Base-by-base conservation (phyloP, 352 stramenopile species). In the Globisporangium nunn region DNA sequence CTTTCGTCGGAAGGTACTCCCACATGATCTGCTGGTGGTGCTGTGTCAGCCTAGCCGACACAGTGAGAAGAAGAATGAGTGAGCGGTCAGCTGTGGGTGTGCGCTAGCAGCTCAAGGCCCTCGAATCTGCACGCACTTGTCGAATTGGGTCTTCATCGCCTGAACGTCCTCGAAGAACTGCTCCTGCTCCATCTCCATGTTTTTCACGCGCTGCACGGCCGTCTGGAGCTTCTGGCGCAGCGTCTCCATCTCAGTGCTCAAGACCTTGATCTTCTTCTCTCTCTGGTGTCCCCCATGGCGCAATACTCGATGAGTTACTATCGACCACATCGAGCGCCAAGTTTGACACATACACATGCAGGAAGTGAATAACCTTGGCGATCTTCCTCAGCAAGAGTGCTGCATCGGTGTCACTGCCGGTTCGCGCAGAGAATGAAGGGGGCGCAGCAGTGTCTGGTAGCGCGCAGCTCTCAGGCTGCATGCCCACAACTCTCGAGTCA, bases 161-260 rank as follows among this genome's bases (percentile, higher is more conserved):
- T 76, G 67, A 15, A 93, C 71, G 47, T 91, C 75, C 52, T 88
- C 72, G 35, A 88, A 67, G 71, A 95, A 81, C 73, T 96, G 59
- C 49, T 84, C 85, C 71, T 96, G 63, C 61, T 95, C 82, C n/a
- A 88, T 71, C 39, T 94, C 90, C 52, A 94, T 71, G 44, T 81
- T 74, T 54, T 90, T 77, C 35, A 83, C 88, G 54, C 86, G 90
- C 51, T 75, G 58, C 3, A 70, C 58, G 0, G 74, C 75, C 17
- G 75, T 67, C 5, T 71, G 48, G 6, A 89, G 61, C 30, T 80
- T 71, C 0, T 66, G 51, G 12, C 72, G 66, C 8, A 91, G 67
- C 12, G 67, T 59, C 37, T 75, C 62, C 10, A 79, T 53, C n/a
- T 79, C 66, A 14, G 63, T 44, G 2, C 54, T 58, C 23, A 87